A percentile compares a stretch with the other conserved stretches of the same genome.
Evolutionary conservation across 1,284 basidiomycete genomes (phyloP).

Genomic region (Vanrija humicola): DNA sequence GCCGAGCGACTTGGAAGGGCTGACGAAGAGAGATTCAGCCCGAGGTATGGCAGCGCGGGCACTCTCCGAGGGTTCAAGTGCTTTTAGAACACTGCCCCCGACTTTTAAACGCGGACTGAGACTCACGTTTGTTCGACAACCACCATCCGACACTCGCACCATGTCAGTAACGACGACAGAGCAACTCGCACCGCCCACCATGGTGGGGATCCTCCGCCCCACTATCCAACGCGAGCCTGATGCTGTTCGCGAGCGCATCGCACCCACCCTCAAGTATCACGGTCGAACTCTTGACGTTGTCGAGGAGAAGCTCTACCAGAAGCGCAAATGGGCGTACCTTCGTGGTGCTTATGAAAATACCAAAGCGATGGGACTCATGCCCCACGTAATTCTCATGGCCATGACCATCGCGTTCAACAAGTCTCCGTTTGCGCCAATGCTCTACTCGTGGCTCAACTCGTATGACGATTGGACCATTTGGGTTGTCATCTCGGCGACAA

Average conservation of each 20-base stretch:
- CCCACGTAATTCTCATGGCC: background rate
- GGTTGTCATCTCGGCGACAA: background rate
- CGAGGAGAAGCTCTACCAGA: background rate
- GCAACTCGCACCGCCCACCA: too few species aligned
- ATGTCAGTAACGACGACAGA: too few species aligned
- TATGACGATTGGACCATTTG: background rate
- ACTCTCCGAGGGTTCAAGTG: too few species aligned
- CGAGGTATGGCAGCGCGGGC: too few species aligned
- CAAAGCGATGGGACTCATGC: background rate
- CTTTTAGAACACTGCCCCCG: too few species aligned
- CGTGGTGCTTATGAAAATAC: background rate
- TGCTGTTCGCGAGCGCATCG: background rate
- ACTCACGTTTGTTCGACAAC: too few species aligned
- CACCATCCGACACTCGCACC: too few species aligned
- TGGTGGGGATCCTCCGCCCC: too few species aligned
- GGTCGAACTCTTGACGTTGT: background rate
- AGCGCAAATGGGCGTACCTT: background rate
- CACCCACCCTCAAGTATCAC: background rate
- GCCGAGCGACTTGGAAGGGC: too few species aligned
- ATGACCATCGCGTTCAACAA: background rate
- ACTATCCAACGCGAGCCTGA: background rate
- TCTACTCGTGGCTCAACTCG: background rate
- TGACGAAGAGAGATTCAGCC: too few species aligned
- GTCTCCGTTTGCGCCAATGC: background rate
- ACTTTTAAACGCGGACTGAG: too few species aligned